Conservation (phyloP, 768 basidiomycete genomes). For the Leucocoprinus sp. region DNA sequence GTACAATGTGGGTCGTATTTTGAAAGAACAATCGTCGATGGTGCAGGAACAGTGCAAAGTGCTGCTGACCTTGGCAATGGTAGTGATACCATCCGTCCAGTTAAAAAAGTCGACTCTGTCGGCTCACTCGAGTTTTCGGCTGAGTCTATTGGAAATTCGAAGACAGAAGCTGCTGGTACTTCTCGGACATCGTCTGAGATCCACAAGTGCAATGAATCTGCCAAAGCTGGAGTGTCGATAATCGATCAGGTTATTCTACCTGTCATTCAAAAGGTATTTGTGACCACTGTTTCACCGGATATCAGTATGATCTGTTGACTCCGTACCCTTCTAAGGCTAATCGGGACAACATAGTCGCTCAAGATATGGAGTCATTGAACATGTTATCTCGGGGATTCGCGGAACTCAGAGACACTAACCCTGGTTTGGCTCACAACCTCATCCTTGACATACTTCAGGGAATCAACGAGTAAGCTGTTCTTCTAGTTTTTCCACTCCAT, state of each 20-base stretch:
- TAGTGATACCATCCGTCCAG: slow-evolving; percentile 84
- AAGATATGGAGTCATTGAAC: slow-evolving; percentile 81
- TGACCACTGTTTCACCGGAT: too few relatives aligned
- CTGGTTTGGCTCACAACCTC: slow-evolving; percentile 79
- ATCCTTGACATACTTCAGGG: slow-evolving; percentile 85
- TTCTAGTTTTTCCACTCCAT: neutral
- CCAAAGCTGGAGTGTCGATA: slow-evolving; percentile 58
- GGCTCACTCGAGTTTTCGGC: slow-evolving; percentile 70
- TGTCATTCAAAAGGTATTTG: slow-evolving; percentile 66
- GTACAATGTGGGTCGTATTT: slow-evolving; percentile 72
- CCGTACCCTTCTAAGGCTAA: too few relatives aligned
- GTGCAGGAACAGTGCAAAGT: slow-evolving; percentile 64
- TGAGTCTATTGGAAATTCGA: slow-evolving; percentile 72
- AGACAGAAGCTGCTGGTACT: slow-evolving; percentile 36
- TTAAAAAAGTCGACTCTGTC: slow-evolving; percentile 82
- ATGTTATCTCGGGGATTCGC: slow-evolving; percentile 86
- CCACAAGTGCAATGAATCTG: slow-evolving; percentile 46
- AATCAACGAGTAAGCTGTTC: slow-evolving; percentile 73
- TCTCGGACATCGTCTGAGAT: slow-evolving; percentile 39
- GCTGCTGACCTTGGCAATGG: slow-evolving; percentile 84
- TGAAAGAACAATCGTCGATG: slow-evolving; percentile 53
- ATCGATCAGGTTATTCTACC: slow-evolving; percentile 84
- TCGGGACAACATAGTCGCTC: slow-evolving; percentile 79
- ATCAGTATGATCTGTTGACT: too few relatives aligned
- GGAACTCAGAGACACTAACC: slow-evolving; percentile 76